Conservation (phyloP, 2,329 filamentous ascomycete species). For the Domatiomyces globalis region DNA sequence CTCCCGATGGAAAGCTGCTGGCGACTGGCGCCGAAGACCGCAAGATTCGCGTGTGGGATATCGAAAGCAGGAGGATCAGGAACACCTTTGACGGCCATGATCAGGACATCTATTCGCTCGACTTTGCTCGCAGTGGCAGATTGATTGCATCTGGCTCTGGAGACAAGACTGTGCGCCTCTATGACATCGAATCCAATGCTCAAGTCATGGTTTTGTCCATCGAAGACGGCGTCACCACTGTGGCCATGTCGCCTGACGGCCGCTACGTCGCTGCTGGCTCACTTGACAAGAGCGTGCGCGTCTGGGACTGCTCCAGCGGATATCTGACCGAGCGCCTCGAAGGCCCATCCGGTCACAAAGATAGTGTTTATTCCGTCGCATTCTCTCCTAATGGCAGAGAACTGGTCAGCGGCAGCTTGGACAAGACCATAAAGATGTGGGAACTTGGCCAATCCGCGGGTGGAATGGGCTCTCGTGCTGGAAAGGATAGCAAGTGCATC, state of each 20-base stretch:
- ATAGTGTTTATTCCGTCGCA: conserved; percentile 90
- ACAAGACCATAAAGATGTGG: conserved; percentile 99
- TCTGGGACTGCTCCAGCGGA: conserved; percentile 83
- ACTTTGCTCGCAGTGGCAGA: conserved; percentile 84
- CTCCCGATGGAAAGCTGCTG: conserved; percentile 82
- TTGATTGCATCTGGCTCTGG: conserved; percentile 93
- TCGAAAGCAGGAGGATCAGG: conserved; percentile 65
- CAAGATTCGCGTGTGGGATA: conserved; percentile 95
- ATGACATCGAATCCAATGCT: conserved; percentile 78
- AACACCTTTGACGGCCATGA: conserved; percentile 94
- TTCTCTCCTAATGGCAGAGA: conserved; percentile 90
- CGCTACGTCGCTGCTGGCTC: conserved; percentile 90
- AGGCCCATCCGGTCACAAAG: conserved; percentile 86
- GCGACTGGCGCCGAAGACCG: conserved; percentile 97
- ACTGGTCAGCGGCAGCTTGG: conserved; percentile 83
- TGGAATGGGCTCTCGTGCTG: conserved; percentile 48
- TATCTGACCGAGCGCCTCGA: conserved; percentile 84
- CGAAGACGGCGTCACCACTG: conserved; percentile 92
- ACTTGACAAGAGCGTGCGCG: conserved; percentile 91
- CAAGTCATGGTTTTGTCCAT: conserved; percentile 79
- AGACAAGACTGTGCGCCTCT: conserved; percentile 84
- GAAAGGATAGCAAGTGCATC: conserved; percentile 82
- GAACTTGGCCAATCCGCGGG: conserved; percentile 60
- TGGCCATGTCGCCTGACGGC: conserved; percentile 91
- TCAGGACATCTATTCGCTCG: conserved; percentile 93